Evolutionary conservation across 345 rosid species (phyloP).

Genomic region (Sisymbrium irio): DNA sequence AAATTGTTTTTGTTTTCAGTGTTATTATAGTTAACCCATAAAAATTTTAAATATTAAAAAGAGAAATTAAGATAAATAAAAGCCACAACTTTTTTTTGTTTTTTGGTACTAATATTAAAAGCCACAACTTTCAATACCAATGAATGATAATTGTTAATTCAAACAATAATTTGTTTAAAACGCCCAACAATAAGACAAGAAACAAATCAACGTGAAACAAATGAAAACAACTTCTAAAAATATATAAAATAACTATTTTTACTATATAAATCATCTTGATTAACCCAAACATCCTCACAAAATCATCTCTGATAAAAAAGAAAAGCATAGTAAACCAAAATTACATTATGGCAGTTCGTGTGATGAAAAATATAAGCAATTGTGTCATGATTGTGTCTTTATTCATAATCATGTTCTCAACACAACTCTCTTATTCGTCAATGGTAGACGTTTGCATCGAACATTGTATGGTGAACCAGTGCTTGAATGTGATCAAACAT

Average conservation of each 20-base stretch:
- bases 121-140: neutral
- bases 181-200: neutral
- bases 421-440: neutral
- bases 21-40: too few relatives aligned
- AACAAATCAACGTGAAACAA: neutral
- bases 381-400: neutral
- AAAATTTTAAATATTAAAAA: too few relatives aligned
- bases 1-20: too few relatives aligned
- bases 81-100: too few relatives aligned
- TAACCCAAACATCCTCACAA: neutral
- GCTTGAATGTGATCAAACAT: conserved; percentile 10
- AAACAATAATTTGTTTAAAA: neutral
- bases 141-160: neutral
- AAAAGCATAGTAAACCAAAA: neutral
- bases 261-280: neutral
- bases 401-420: conserved; percentile 7
- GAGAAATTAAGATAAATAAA: too few relatives aligned
- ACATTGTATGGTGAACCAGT: conserved; percentile 16
- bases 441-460: conserved; percentile 14
- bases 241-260: conserved; percentile 3
- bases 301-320: neutral
- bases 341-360: neutral
- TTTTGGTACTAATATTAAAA: too few relatives aligned
- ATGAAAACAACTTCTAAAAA: neutral
- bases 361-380: conserved; percentile 1